These are phyloP conservation scores for Anisogramma anomala DNA, from an alignment of 2,329 filamentous ascomycete species.

Conservation along the genomic window DNA sequence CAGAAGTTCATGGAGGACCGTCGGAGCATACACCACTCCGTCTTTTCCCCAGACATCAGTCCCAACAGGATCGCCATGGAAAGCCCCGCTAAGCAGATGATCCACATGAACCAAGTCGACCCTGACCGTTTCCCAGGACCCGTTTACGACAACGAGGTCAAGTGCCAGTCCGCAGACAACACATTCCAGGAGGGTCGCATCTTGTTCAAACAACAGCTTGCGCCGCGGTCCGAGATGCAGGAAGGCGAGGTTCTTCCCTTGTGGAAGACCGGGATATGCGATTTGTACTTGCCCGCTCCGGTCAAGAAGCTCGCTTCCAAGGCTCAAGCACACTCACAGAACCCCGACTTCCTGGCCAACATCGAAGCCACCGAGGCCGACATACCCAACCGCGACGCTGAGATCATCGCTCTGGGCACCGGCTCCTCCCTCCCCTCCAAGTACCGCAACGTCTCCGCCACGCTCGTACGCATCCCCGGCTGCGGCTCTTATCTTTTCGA, in stretches of 20 bases:
- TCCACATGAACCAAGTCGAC: conserved; percentile 62
- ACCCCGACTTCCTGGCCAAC: conserved; percentile 34
- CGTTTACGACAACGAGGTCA: conserved; percentile 44
- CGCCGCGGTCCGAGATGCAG: conserved; percentile 35
- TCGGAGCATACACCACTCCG: conserved; percentile 55
- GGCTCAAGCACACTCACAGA: conserved; percentile 31
- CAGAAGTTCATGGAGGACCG: conserved; percentile 57
- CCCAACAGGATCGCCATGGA: conserved; percentile 65
- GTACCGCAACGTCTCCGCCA: conserved; percentile 89
- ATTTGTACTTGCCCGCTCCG: conserved; percentile 26
- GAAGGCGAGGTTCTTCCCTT: conserved; percentile 35
- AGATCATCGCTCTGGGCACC: conserved; percentile 76
- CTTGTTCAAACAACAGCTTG: conserved; percentile 35
- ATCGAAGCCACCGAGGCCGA: conserved; percentile 45
- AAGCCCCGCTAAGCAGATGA: conserved; percentile 53
- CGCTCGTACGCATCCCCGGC: conserved; percentile 71
- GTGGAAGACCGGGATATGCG: conserved; percentile 35
- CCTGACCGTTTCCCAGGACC: conserved; percentile 61
- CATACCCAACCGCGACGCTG: conserved; percentile 62
- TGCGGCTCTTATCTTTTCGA: conserved; percentile 85
- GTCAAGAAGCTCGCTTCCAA: conserved; percentile 42
- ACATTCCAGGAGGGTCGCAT: conserved; percentile 30
- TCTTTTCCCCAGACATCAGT: conserved; percentile 63
- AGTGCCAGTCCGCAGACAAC: conserved; percentile 10
- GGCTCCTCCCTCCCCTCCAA: conserved; percentile 85